These are phyloP conservation scores for Colletotrichum echinochloae DNA, from an alignment of 2,329 filamentous ascomycete species.

Conservation along the genomic window DNA sequence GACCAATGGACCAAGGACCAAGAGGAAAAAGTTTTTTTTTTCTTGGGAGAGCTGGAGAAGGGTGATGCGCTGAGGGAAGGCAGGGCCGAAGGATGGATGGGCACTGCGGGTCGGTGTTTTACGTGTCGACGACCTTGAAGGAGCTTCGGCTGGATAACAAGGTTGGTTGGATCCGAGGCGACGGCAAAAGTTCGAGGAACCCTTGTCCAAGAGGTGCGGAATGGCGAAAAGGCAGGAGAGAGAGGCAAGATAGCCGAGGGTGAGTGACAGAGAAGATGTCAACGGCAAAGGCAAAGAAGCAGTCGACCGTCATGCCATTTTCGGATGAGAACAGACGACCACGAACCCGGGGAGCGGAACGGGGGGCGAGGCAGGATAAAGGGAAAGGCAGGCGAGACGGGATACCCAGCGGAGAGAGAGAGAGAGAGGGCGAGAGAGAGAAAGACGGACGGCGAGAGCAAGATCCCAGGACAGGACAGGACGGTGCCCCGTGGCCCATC, in stretches of 20 bases:
- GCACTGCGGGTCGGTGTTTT: conserved; percentile 20
- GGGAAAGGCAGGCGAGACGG: background rate
- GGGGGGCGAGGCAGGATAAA: conserved; percentile 3
- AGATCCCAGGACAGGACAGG: background rate
- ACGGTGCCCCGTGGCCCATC: conserved; percentile 12
- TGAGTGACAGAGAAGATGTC: background rate
- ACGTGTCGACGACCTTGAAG: conserved; percentile 5
- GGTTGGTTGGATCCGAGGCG: conserved; percentile 4
- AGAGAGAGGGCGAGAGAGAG: too few species aligned
- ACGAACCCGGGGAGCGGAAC: conserved; percentile 17
- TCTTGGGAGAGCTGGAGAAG: background rate
- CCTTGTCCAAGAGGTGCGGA: conserved; percentile 23
- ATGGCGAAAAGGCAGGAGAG: conserved; percentile 13
- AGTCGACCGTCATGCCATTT: conserved; percentile 33
- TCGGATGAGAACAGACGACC: conserved; percentile 35
- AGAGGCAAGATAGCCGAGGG: background rate
- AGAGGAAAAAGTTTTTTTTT: background rate
- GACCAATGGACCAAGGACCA: background rate
- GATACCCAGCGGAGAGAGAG: conserved; percentile 3
- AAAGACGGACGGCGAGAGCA: conserved; percentile 13
- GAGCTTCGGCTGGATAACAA: conserved; percentile 2
- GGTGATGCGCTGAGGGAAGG: background rate
- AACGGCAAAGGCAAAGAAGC: conserved; percentile 4
- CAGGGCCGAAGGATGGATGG: background rate
- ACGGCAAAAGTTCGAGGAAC: conserved; percentile 24